These are phyloP conservation scores for Phytophthora macrochlamydospora DNA, from an alignment of 352 stramenopile species.

Conservation along the genomic window DNA sequence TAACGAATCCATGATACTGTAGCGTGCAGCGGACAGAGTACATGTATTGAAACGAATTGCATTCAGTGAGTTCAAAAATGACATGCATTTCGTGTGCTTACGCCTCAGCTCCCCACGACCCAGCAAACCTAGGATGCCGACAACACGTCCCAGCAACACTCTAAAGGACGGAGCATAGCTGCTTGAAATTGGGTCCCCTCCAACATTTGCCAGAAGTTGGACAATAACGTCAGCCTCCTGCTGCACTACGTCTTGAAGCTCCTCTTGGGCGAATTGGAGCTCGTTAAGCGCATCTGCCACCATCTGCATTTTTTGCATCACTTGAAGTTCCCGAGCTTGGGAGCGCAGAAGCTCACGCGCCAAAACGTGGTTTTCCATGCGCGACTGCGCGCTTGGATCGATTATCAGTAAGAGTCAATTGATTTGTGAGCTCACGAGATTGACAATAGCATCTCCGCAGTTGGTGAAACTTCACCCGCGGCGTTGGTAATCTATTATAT, in stretches of 20 bases:
- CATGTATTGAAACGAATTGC: too few relatives aligned
- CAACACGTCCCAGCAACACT: background rate
- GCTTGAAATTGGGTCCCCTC: background rate
- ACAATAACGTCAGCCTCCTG: background rate
- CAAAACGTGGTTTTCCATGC: slow-evolving; percentile 1
- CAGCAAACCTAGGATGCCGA: background rate
- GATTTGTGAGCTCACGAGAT: too few relatives aligned
- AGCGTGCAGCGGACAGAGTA: too few relatives aligned
- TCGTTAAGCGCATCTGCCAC: background rate
- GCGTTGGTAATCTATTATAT: too few relatives aligned
- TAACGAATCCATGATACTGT: background rate
- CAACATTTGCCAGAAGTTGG: background rate
- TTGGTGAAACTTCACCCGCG: too few relatives aligned
- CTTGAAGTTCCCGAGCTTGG: slow-evolving; percentile 1
- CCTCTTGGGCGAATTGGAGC: background rate
- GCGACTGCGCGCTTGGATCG: too few relatives aligned
- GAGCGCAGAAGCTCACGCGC: slow-evolving; percentile 1
- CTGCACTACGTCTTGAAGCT: background rate
- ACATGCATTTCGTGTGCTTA: background rate
- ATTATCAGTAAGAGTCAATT: too few relatives aligned
- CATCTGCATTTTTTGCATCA: slow-evolving; percentile 1
- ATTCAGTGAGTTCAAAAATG: too few relatives aligned
- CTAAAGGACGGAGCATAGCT: background rate
- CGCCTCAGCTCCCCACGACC: background rate
- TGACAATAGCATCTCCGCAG: too few relatives aligned